Evolutionary conservation across 352 stramenopile genomes (phyloP), one percentile per base, ranked within the genome.

Genomic region (Phytophthora cryptogea): DNA sequence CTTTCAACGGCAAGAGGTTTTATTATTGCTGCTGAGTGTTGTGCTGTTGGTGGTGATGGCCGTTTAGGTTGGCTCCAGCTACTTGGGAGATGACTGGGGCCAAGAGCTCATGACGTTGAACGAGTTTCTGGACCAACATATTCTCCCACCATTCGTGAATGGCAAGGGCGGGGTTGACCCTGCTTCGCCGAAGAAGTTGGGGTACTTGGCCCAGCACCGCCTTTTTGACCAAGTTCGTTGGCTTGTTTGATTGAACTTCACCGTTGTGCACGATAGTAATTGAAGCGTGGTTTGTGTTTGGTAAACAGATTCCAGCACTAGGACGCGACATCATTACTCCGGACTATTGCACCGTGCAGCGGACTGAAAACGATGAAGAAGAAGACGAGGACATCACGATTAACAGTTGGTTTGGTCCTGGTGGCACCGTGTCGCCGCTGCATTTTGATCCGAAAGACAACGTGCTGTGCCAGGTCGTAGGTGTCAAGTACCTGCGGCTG

Each of bases 391-490:
- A 91, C 50, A 79, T 97, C 13, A 81, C 86, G 0, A 65, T 91
- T 17, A 96, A 97, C 54, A 83, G 85, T 23, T 97, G 90, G 89
- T 94, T 97, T 33, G 90, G 90, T 9, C 90, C 90, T 0, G 50
- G 59, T 3, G 72, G 72, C 13, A 97, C 90, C 0, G 73, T 95
- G 5, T 97, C 89, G 5, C 90, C 90, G 11, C 63, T 96, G 50
- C 90, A 97, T 61, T 94, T 90, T 47, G 90, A 97, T 39, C 87
- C 83, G 8, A 92, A 92, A 59, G 89, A 97, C 68, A 97, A 97
- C 50, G 52, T 97, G 28, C 72, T 97, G 0, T 94, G 86, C 27
- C 90, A 97, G 55, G 85, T 96, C 28, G 76, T 95, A 4, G 89
- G 88, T 0, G 45, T 65, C 36, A 96, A 96, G 53, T 94, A 95